Evolutionary conservation across 768 basidiomycete species (phyloP), one percentile per base, ranked within the genome.

Genomic region (Psilocybe cyanescens): DNA sequence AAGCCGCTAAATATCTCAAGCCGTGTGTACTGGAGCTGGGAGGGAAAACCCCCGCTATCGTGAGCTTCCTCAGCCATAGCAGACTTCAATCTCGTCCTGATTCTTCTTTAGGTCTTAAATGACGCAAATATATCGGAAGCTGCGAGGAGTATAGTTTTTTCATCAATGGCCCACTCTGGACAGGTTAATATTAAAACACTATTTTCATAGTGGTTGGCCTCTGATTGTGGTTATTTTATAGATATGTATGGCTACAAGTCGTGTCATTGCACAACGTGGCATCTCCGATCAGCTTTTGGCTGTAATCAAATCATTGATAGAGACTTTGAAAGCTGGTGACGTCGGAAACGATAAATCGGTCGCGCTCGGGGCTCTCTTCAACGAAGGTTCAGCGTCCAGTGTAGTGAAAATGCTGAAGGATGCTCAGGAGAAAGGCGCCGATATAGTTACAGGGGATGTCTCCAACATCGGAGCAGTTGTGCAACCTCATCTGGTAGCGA

Each of bases 161-260:
- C 79, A 16, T 76, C 83, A 2, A 74, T 84, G 66, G 54, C 77
- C 0, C 74, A 82, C 67, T 83, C 81, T 11, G 84, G 85, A 0
- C 84, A 74, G 61, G 71, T 70, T 37, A 12, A 60, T 30, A 12
- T 5, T 16, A 12, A 31, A 37, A 3, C 16, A 17, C 14, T 16
- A 19, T 14, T 9, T 19, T 8, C 30, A 4, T 41, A 14, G n/a
- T 37, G 28, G 3, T 17, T 55, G 19, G 39, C 56, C 17, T 33
- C 14, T 11, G 29, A 14, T 11, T 9, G 2, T 9, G 4, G 16
- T 17, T 37, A 4, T 17, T 39, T 48, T 30, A 28, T 48, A 86
- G 71, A 76, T 85, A 46, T 86, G 85, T 72, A 84, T 86, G 82
- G 83, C 84, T 1, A 81, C 83, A 7, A 83, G 84, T 65, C 81